Conservation (phyloP, 352 stramenopile species). For the Globisporangium polare region DNA sequence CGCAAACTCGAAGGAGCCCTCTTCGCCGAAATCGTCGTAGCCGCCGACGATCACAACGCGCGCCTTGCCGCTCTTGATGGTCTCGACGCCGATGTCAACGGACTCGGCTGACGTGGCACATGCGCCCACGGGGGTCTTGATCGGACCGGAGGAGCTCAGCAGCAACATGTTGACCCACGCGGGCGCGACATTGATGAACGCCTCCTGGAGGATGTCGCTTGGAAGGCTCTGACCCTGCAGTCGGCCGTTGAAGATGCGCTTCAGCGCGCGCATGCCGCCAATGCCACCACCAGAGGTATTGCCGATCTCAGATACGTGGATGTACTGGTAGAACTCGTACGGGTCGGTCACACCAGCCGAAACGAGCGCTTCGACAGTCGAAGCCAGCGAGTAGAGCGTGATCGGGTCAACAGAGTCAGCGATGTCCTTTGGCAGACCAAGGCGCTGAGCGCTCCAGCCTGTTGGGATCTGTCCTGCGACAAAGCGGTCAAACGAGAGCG, state of each 20-base stretch:
- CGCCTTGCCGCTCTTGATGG: slow-evolving; percentile 85
- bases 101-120: slow-evolving; percentile 86
- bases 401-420: slow-evolving; percentile 76
- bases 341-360: slow-evolving; percentile 77
- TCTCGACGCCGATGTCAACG: slow-evolving; percentile 86
- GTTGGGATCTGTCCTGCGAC: slow-evolving; percentile 87
- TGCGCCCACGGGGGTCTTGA: slow-evolving; percentile 86
- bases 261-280: slow-evolving; percentile 76
- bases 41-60: slow-evolving; percentile 82
- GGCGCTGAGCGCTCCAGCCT: slow-evolving; percentile 78
- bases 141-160: slow-evolving; percentile 80
- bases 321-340: slow-evolving; percentile 91
- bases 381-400: slow-evolving; percentile 70
- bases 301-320: slow-evolving; percentile 85
- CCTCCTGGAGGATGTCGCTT: slow-evolving; percentile 79
- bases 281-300: slow-evolving; percentile 84
- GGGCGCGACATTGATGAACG: slow-evolving; percentile 87
- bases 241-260: slow-evolving; percentile 73
- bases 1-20: slow-evolving; percentile 83
- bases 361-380: slow-evolving; percentile 83
- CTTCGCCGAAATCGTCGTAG: slow-evolving; percentile 87
- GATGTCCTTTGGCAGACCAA: slow-evolving; percentile 80
- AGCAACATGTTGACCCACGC: slow-evolving; percentile 91
- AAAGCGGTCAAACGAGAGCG: slow-evolving; percentile 80
- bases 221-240: slow-evolving; percentile 65